Base-by-base conservation (phyloP, 2,329 filamentous ascomycete species). In the Hymenoscyphus scutula region DNA sequence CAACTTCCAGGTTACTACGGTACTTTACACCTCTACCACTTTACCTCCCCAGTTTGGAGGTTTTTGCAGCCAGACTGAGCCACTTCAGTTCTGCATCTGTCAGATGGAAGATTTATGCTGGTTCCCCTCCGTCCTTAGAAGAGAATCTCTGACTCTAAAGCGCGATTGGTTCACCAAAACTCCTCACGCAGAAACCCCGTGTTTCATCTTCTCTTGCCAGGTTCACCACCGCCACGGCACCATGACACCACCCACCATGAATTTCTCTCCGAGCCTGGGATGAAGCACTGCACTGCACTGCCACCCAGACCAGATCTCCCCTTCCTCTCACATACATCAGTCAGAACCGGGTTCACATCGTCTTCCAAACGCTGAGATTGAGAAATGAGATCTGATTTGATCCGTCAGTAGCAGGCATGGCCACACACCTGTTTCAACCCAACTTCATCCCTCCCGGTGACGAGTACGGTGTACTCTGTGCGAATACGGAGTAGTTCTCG, bases 121-220 rank as follows among this genome's bases (percentile, higher is more conserved):
- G 34, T 15, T 37, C 34, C 34, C 34, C 13, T 17, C 34, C 17
- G 34, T 13, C 34, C 34, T 4, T 15, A 3, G 34, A 37, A 37
- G 3, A 17, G 13, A 13, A 51, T 25, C 45, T 23, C 45, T 10
- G 13, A 23, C 45, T 23, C 45, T 10, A 23, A 23, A 51, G 45
- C 45, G 45, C 45, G 45, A 51, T 51, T 51, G 45, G 19, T 13
- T 51, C 23, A 11, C 45, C 45, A 51, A 48, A 41, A 41, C 25
- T 56, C 25, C 38, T 60, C 61, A 62, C 11, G 45, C 48, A 29
- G 59, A 34, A 25, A 55, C 59, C 48, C 57, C 62, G 66, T 66
- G 65, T 67, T 69, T 68, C 67, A 69, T 27, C 10, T 60, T 64
- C 58, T 67, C 64, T 48, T 8, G 19, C 10, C 15, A 48, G n/a